Evolutionary conservation across 192 early-diverging fungal genomes (phyloP).

Genomic region (Coemansia erecta): DNA sequence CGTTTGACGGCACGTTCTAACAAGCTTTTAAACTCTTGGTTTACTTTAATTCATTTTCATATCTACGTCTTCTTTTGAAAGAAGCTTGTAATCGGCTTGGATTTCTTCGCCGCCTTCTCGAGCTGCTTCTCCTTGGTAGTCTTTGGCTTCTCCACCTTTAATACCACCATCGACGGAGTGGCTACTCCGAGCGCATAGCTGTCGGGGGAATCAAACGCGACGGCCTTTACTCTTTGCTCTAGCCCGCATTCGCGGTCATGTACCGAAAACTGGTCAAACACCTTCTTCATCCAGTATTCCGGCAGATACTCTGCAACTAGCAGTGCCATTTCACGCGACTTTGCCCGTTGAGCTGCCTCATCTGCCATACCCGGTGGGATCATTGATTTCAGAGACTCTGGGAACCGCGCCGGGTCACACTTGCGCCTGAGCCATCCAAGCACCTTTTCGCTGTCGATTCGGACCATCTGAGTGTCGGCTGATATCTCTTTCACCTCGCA

Average conservation of each 20-base stretch:
- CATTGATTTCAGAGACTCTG: slow-evolving; percentile 3
- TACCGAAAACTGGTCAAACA: slow-evolving; percentile 25
- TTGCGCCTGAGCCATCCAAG: slow-evolving; percentile 40
- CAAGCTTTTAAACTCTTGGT: background rate
- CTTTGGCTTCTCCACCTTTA: slow-evolving; percentile 16
- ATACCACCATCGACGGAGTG: background rate
- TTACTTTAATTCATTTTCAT: background rate
- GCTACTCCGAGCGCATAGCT: slow-evolving; percentile 32
- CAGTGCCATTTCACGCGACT: slow-evolving; percentile 36
- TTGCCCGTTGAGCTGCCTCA: slow-evolving; percentile 3
- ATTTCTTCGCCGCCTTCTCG: slow-evolving; percentile 38
- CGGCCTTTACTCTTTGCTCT: slow-evolving; percentile 8
- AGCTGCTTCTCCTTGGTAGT: slow-evolving; percentile 47
- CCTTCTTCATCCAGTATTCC: slow-evolving; percentile 17
- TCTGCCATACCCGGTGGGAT: background rate
- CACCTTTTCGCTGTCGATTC: slow-evolving; percentile 18
- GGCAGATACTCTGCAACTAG: slow-evolving; percentile 41
- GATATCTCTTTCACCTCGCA: slow-evolving; percentile 24
- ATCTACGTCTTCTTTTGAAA: slow-evolving; percentile 21
- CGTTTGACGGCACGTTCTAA: slow-evolving; percentile 48
- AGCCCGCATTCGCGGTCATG: slow-evolving; percentile 14
- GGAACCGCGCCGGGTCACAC: slow-evolving; percentile 16
- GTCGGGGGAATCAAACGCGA: slow-evolving; percentile 30
- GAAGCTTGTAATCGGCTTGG: slow-evolving; percentile 44
- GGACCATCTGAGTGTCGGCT: slow-evolving; percentile 18